Base-by-base conservation (phyloP, 495 filamentous ascomycete genomes). In the Podospora fimiseda region DNA sequence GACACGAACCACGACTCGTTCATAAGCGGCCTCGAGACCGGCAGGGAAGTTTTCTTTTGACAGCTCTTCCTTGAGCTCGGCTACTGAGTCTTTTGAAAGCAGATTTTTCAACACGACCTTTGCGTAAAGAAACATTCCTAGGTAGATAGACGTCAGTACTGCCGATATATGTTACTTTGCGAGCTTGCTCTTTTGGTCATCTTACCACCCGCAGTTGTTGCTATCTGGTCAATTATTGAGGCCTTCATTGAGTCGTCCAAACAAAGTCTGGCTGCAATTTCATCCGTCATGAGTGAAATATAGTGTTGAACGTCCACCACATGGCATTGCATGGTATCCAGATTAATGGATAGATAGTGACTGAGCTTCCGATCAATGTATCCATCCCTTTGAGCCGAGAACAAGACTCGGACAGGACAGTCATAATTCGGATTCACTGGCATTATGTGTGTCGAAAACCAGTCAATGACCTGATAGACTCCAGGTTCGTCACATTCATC, bases 111-210 rank as follows among this genome's bases (percentile, higher is more conserved):
- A 30, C 13, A 49, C 46, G 6, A 49, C 22, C 3, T 36, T n/a
- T 6, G 46, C 46, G 15, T 37, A 49, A 9, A 49, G 24, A 33
- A 49, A 49, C 46, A 49, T 49, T 2, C 23, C 46, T 38, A 4
- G 16, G 16, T 5, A 5, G 16, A 18, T 41, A 41, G 6, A n/a
- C n/a, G n/a, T n/a, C n/a, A n/a, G n/a, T n/a, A n/a, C n/a, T n/a
- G n/a, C n/a, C n/a, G n/a, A n/a, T n/a, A n/a, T n/a, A n/a, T n/a
- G n/a, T n/a, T n/a, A n/a, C n/a, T n/a, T n/a, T n/a, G n/a, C n/a
- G n/a, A n/a, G n/a, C n/a, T n/a, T n/a, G n/a, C n/a, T n/a, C n/a
- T n/a, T n/a, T n/a, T n/a, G n/a, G n/a, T n/a, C n/a, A n/a, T n/a
- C n/a, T n/a, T 33, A 33, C 27, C 27, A 6, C 11, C 11, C 27